These are phyloP conservation scores for Waltergamsia citrina DNA, from an alignment of 2,329 filamentous ascomycete genomes.

Conservation along the genomic window DNA sequence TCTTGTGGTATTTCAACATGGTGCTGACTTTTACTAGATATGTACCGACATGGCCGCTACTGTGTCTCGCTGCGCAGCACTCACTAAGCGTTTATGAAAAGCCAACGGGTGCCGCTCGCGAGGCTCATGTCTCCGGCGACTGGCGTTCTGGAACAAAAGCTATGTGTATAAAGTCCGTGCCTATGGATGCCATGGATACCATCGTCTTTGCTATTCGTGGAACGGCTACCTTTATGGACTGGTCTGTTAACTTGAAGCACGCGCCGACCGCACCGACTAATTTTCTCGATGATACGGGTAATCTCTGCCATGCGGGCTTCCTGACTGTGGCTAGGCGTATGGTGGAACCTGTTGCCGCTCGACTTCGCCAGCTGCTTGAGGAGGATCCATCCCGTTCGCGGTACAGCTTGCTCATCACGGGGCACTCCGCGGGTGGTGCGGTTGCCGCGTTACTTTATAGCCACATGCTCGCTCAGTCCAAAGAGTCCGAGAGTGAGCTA, in stretches of 20 bases:
- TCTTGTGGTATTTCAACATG: too few relatives aligned
- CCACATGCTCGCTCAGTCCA: slow-evolving; percentile 62
- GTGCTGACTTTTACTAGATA: slow-evolving; percentile 34
- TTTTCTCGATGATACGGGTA: slow-evolving; percentile 70
- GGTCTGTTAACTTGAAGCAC: slow-evolving; percentile 72
- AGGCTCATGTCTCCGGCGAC: slow-evolving; percentile 62
- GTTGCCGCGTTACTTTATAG: slow-evolving; percentile 71
- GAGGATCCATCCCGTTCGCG: slow-evolving; percentile 58
- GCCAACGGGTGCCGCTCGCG: slow-evolving; percentile 51
- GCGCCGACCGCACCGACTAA: slow-evolving; percentile 54
- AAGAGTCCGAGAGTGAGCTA: slow-evolving; percentile 54
- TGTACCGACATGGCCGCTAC: slow-evolving; percentile 64
- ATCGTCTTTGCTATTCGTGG: slow-evolving; percentile 81
- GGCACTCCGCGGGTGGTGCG: slow-evolving; percentile 79
- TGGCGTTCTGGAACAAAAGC: slow-evolving; percentile 70
- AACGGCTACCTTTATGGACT: slow-evolving; percentile 73
- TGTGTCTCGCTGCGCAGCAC: slow-evolving; percentile 72
- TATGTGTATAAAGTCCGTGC: slow-evolving; percentile 75
- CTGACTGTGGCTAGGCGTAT: slow-evolving; percentile 67
- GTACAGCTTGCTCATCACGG: slow-evolving; percentile 72
- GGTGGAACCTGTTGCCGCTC: slow-evolving; percentile 61
- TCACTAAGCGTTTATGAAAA: slow-evolving; percentile 65
- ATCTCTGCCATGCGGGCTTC: slow-evolving; percentile 75
- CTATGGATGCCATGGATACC: slow-evolving; percentile 67
- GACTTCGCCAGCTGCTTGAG: slow-evolving; percentile 58